Base-by-base conservation (phyloP, 139 green algal genomes). In the Chlamydomonas schloesseri region DNA sequence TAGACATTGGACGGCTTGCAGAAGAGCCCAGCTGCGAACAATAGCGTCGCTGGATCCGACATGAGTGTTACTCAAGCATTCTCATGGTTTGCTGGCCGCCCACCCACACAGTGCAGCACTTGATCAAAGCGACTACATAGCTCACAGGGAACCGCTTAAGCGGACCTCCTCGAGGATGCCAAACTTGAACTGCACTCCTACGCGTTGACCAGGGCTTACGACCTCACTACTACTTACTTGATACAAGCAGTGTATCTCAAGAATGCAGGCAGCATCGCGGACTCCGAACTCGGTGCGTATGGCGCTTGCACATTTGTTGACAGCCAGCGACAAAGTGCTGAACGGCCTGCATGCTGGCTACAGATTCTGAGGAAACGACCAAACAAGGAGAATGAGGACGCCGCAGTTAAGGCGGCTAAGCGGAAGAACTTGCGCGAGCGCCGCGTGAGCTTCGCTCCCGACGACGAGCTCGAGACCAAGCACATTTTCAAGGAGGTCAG, bases 401-500 rank as follows among this genome's bases (percentile, higher is more conserved):
- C 11, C n/a, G 34, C 58, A 64, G 47, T 11, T 17, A 86, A 57
- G 34, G 46, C 73, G 0, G 64, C 28, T 23, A 91, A 90, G 58
- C 71, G 87, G 37, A 83, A 83, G 13, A 93, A 90, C 53, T 80
- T 90, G 26, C 76, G 81, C 14, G 86, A 87, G 24, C 84, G 94
- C 36, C 74, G 93, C 0, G 94, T 97, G 55, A 96, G 93, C 88
- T 97, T 97, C 88, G 94, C 94, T 29, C 94, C 94, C 15, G 94
- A 95, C 67, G 89, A 93, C 17, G 91, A 95, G 82, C 92, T 97
- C 36, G 83, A 94, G 57, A 96, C 91, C 2, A 93, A 93, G 90
- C 93, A 96, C 78, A 79, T 95, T 53, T 96, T 92, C 67, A 73
- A 67, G 10, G 92, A 91, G 89, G 93, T 92, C 6, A 36, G 57